Evolutionary conservation across 108 stramenopile genomes (phyloP), one percentile per base, ranked within the genome.

Genomic region (Skeletonema potamos): DNA sequence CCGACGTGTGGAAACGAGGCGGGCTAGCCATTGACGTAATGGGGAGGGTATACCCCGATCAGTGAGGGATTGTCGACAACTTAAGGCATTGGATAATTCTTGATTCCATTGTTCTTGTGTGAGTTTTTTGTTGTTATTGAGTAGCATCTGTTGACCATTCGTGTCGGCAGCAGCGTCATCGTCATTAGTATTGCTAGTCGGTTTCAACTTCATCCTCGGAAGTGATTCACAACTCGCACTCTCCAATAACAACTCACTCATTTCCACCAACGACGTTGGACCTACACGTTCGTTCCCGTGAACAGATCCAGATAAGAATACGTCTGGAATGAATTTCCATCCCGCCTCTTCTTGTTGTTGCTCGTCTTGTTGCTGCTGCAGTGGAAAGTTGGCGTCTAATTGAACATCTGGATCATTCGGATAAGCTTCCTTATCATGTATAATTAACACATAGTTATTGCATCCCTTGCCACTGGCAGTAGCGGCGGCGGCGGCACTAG

Each of bases 271-370:
- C 6, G 89, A 28, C 0, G 80, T 74, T 9, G 94, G 94, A 6
- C 98, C 98, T 11, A 99, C 97, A n/a, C 92, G 90, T 86, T 99
- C 98, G 73, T 99, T 85, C 18, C 98, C 98, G 72, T 97, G 97
- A 4, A 97, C 76, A 15, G 84, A 85, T n/a, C 98, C 98, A 58
- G 89, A 91, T 74, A 97, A 85, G 72, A 97, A 96, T 8, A 98
- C 97, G 78, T 97, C 93, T 1, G 97, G 95, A 6, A 93, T 61
- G 34, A 66, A 78, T 41, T 77, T 73, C 48, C 84, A 85, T 22
- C 85, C 66, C 28, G 46, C 15, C 62, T 79, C 27, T 62, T 64
- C 15, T 36, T 10, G 39, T 15, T 15, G 48, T 9, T 51, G 22
- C n/a, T n/a, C n/a, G n/a, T n/a, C n/a, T n/a, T 22, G 22, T 8